Evolutionary conservation across 2,329 filamentous ascomycete species (phyloP).

Genomic region (Talaromyces sp.): DNA sequence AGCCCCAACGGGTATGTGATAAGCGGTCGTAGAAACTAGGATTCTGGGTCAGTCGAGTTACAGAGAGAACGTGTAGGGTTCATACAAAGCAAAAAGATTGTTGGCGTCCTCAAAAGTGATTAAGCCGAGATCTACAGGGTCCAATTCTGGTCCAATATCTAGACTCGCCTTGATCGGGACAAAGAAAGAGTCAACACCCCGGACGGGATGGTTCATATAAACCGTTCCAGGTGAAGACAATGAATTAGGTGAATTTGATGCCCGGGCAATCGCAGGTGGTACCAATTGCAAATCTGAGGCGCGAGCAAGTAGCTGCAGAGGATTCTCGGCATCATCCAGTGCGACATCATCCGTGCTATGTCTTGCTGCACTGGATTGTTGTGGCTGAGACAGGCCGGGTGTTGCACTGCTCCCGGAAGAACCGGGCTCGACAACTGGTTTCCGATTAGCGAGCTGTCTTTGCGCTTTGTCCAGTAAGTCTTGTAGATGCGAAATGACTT

Average conservation of each 20-base stretch:
- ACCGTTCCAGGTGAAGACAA: constrained; percentile 44
- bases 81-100: constrained; percentile 64
- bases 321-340: constrained; percentile 72
- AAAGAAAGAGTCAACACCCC: constrained; percentile 62
- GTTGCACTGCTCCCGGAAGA: constrained; percentile 22
- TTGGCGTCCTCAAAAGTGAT: constrained; percentile 65
- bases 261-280: constrained; percentile 31
- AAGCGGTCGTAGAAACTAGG: constrained; percentile 66
- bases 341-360: constrained; percentile 53
- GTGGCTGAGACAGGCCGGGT: constrained; percentile 27
- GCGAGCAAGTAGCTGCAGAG: constrained; percentile 68
- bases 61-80: constrained; percentile 13
- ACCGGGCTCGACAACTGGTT: neutral
- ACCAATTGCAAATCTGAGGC: constrained; percentile 67
- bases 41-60: neutral
- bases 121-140: constrained; percentile 69
- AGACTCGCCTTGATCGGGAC: constrained; percentile 62
- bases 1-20: constrained; percentile 71
- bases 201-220: constrained; percentile 16
- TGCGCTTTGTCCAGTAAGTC: constrained; percentile 53
- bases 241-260: constrained; percentile 27
- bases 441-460: constrained; percentile 28
- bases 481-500: constrained; percentile 47
- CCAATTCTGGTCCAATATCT: constrained; percentile 63
- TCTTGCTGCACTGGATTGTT: constrained; percentile 23